phyloP scores from a whole-genome alignment of 1,284 basidiomycete genomes.

The Austroboletus olivaceoglutinosus region DNA sequence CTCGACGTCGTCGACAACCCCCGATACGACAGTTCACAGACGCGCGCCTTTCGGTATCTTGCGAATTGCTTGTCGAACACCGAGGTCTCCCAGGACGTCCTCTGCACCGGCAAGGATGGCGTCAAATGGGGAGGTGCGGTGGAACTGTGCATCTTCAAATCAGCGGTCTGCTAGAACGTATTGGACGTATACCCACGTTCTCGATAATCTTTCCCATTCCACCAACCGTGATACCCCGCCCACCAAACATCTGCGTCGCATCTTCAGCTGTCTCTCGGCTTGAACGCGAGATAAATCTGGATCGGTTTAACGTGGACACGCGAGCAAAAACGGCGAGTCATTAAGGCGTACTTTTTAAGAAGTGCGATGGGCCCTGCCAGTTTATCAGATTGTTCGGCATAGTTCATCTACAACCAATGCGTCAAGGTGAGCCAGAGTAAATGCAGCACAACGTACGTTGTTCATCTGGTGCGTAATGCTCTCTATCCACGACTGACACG shows the following conservation, averaged over 20 bases:
- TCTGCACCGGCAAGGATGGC: constrained; percentile 61
- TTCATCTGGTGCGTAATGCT: constrained; percentile 90
- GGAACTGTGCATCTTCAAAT: constrained; percentile 28
- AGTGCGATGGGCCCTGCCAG: constrained; percentile 73
- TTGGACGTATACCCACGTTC: constrained; percentile 42
- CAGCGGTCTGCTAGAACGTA: background rate
- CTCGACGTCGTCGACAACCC: background rate
- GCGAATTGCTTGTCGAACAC: constrained; percentile 65
- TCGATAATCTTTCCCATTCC: constrained; percentile 69
- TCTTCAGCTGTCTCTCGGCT: constrained; percentile 74
- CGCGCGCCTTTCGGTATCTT: constrained; percentile 58
- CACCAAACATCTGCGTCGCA: constrained; percentile 63
- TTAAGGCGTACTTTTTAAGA: constrained; percentile 57
- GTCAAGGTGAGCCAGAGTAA: constrained; percentile 1
- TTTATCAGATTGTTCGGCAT: constrained; percentile 77
- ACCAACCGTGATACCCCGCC: constrained; percentile 55
- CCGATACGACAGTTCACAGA: constrained; percentile 33
- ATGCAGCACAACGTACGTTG: constrained; percentile 53
- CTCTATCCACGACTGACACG: constrained; percentile 89
- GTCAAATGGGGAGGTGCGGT: constrained; percentile 40
- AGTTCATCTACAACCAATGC: constrained; percentile 57
- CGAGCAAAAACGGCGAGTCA: background rate
- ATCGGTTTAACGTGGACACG: constrained; percentile 3
- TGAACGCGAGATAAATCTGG: constrained; percentile 62
- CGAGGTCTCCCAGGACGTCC: constrained; percentile 63